Evolutionary conservation across 305 asterid genomes (phyloP).

Genomic region (Nicotiana rustica): DNA sequence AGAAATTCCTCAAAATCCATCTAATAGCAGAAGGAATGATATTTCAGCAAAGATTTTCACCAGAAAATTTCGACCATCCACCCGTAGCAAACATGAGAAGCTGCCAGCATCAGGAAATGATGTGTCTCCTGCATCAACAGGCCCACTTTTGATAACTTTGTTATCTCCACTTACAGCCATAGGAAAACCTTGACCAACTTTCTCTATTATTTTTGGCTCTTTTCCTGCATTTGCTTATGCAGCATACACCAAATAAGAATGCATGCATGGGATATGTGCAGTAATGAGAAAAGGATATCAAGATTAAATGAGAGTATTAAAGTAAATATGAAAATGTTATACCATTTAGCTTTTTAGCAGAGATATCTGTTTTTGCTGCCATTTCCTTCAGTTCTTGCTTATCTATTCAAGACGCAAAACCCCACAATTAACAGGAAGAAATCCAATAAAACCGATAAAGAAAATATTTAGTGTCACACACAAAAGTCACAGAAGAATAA

Average conservation of each 20-base stretch:
- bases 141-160: slow-evolving; percentile 38
- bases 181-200: neutral
- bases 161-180: neutral
- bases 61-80: slow-evolving; percentile 34
- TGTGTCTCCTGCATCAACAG: slow-evolving; percentile 37
- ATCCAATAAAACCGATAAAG: neutral
- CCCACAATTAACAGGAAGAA: slow-evolving; percentile 19
- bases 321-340: slow-evolving; percentile 18
- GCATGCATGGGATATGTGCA: slow-evolving; percentile 4
- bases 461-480: neutral
- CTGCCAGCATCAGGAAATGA: neutral
- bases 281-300: slow-evolving; percentile 1
- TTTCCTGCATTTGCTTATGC: slow-evolving; percentile 28
- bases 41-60: slow-evolving; percentile 38
- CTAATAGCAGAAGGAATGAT: slow-evolving; percentile 16
- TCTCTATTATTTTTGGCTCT: slow-evolving; percentile 24
- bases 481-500: neutral
- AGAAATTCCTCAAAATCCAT: slow-evolving; percentile 31
- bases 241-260: slow-evolving; percentile 4
- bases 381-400: neutral
- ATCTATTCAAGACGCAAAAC: slow-evolving; percentile 13
- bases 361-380: neutral
- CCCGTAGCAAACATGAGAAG: slow-evolving; percentile 35
- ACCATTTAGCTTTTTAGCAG: slow-evolving; percentile 23
- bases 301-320: slow-evolving; percentile 19